Base-by-base conservation (phyloP, 768 basidiomycete species). In the Pleurotus pulmonarius region DNA sequence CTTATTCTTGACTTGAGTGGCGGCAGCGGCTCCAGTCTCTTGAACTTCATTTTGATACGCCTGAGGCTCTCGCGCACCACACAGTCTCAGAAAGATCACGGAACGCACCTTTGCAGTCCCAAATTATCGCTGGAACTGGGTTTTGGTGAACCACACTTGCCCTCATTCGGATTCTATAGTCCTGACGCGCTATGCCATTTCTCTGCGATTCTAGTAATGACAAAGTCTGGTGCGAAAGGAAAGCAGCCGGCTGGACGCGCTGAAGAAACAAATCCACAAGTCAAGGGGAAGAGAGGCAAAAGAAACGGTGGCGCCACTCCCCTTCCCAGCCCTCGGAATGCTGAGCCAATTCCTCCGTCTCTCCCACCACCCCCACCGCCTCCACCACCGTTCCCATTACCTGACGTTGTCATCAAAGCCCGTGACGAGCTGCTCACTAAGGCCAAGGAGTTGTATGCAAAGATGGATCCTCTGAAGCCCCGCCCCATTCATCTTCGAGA, bases 381-480 rank as follows among this genome's bases (percentile, higher is more conserved):
- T 0, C 51, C 51, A 4, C 51, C 51, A 22, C n/a, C 22, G 8
- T 41, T 53, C 15, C 51, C 51, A n/a, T 39, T 41, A 1, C 3
- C 51, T 2, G 51, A 53, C 16, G 51, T 53, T 15, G 39, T 53
- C 3, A 15, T 38, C n/a, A 2, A 51, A 16, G 49, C 34, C 12
- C 49, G 49, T 22, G 5, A 24, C 11, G 51, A 53, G 37, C 51
- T 53, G 20, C 22, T 29, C 8, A 38, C 16, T 11, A 53, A 53
- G 38, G 18, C 51, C 15, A 20, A 39, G 22, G 51, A 53, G 39
- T 39, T 53, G 12, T 53, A 53, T 7, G 22, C n/a, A 1, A 53
- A 53, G 51, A 53, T 53, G 51, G 51, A 53, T 24, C 51, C 51
- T 18, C 0, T 53, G 15, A n/a, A 40, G 8, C 51, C 51, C 4